Conservation (phyloP, 2,329 filamentous ascomycete species). For the Dothiorella sarmentorum region DNA sequence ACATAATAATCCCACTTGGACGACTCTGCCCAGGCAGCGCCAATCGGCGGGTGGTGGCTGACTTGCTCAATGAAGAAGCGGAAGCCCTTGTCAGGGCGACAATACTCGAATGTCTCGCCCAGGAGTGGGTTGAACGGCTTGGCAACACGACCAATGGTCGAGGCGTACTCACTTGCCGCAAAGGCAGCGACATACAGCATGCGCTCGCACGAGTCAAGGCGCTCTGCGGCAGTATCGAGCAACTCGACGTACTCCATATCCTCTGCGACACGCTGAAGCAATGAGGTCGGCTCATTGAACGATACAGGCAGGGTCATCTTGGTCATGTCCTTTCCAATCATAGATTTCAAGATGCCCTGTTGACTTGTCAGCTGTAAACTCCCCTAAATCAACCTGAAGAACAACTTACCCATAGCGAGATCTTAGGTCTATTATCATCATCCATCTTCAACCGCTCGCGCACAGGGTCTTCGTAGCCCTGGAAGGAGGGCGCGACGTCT, state of each 20-base stretch:
- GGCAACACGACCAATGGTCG: slow-evolving; percentile 91
- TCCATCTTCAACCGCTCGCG: slow-evolving; percentile 81
- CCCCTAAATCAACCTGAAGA: neutral
- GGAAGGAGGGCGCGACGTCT: slow-evolving; percentile 75
- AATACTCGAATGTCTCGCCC: slow-evolving; percentile 96
- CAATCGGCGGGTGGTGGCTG: slow-evolving; percentile 92
- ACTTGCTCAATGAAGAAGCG: slow-evolving; percentile 99
- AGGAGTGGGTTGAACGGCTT: slow-evolving; percentile 97
- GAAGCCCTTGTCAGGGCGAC: slow-evolving; percentile 91
- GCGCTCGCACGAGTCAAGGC: slow-evolving; percentile 82
- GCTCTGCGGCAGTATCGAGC: slow-evolving; percentile 81
- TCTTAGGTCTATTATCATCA: slow-evolving; percentile 86
- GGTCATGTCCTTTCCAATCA: slow-evolving; percentile 99
- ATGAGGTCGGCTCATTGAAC: slow-evolving; percentile 96
- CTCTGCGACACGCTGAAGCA: slow-evolving; percentile 91
- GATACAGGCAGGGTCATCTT: slow-evolving; percentile 98
- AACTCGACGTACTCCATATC: slow-evolving; percentile 98
- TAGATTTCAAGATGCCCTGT: slow-evolving; percentile 93
- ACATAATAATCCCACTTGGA: slow-evolving; percentile 91
- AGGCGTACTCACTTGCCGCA: slow-evolving; percentile 93
- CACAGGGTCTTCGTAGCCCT: slow-evolving; percentile 86
- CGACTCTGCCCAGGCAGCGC: slow-evolving; percentile 88
- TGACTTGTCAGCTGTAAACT: slow-evolving; percentile 25
- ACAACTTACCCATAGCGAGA: slow-evolving; percentile 83
- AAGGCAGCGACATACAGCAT: slow-evolving; percentile 94